phyloP scores from a whole-genome alignment of 2,329 filamentous ascomycete species.

The Colletotrichum sp. region DNA sequence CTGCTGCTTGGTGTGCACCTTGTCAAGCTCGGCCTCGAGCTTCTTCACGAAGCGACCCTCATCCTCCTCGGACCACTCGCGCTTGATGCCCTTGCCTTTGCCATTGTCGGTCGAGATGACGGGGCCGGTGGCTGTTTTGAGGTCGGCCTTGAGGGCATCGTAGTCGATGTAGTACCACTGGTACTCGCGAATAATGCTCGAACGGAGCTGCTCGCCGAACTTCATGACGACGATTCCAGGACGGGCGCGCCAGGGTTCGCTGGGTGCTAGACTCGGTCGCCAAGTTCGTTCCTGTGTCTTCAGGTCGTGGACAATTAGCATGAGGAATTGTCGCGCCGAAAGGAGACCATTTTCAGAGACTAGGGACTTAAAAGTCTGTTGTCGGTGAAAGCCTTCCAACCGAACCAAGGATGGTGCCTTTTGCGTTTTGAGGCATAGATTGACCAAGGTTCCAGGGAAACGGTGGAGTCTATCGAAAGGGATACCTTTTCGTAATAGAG shows the following conservation, averaged over 20 bases:
- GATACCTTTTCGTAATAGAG: not conserved
- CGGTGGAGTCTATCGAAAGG: not conserved
- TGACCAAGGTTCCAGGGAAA: not conserved
- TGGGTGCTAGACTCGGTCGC: conserved; percentile 36
- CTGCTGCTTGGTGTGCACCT: conserved; percentile 97
- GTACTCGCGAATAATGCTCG: conserved; percentile 95
- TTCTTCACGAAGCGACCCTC: conserved; percentile 86
- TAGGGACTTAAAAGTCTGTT: conserved; percentile 13
- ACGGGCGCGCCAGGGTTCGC: conserved; percentile 36
- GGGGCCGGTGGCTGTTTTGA: conserved; percentile 74
- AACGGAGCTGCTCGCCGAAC: conserved; percentile 96
- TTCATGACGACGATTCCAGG: conserved; percentile 69
- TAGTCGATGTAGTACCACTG: conserved; percentile 99
- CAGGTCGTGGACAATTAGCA: conserved; percentile 61
- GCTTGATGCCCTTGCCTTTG: conserved; percentile 36
- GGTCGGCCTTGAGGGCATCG: conserved; percentile 86
- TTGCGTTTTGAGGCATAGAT: not conserved
- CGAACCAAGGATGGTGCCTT: not conserved
- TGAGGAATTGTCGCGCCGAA: conserved; percentile 25
- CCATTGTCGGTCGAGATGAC: conserved; percentile 26
- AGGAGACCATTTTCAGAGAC: not conserved
- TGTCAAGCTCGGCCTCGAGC: conserved; percentile 92
- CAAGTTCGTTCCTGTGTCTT: conserved; percentile 47
- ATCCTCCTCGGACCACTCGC: conserved; percentile 88
- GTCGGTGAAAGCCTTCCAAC: not conserved